Conservation (phyloP, 2,329 filamentous ascomycete genomes). For the Stromatinia cepivora region DNA sequence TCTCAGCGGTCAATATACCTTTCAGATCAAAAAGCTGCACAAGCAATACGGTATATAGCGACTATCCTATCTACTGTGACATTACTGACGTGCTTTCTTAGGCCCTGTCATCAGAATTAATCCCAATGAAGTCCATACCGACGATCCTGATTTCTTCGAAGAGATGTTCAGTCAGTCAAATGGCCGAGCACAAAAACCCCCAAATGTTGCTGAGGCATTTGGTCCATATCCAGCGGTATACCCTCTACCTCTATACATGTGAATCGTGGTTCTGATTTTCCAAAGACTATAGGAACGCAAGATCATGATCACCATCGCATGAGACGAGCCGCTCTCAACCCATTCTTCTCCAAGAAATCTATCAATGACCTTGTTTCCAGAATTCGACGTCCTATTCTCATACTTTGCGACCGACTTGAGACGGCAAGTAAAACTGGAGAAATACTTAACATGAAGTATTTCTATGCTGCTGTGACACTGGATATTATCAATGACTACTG, state of each 20-base stretch:
- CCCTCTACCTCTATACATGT: not conserved
- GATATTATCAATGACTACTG: slow-evolving; percentile 21
- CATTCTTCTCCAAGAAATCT: slow-evolving; percentile 28
- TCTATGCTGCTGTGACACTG: not conserved
- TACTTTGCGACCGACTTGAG: slow-evolving; percentile 1
- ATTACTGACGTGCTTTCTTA: not conserved
- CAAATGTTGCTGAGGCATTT: slow-evolving; percentile 12
- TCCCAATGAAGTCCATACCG: slow-evolving; percentile 26
- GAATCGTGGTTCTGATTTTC: not conserved
- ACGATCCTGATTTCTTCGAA: slow-evolving; percentile 28
- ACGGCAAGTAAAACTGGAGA: not conserved
- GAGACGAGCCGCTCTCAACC: slow-evolving; percentile 26
- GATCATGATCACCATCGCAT: slow-evolving; percentile 28
- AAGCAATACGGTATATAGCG: slow-evolving; percentile 43
- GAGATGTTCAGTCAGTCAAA: slow-evolving; percentile 9
- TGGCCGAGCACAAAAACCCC: slow-evolving; percentile 1
- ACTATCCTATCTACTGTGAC: not conserved
- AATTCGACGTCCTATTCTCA: slow-evolving; percentile 12
- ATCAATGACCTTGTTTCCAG: not conserved
- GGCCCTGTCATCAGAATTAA: slow-evolving; percentile 26
- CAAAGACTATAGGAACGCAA: slow-evolving; percentile 21
- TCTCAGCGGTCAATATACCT: slow-evolving; percentile 45
- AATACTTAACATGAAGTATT: slow-evolving; percentile 14
- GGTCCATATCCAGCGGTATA: slow-evolving; percentile 16
- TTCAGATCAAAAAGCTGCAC: slow-evolving; percentile 46